Conservation (phyloP, 108 stramenopile genomes). For the Cyclostephanos invisitatus region DNA sequence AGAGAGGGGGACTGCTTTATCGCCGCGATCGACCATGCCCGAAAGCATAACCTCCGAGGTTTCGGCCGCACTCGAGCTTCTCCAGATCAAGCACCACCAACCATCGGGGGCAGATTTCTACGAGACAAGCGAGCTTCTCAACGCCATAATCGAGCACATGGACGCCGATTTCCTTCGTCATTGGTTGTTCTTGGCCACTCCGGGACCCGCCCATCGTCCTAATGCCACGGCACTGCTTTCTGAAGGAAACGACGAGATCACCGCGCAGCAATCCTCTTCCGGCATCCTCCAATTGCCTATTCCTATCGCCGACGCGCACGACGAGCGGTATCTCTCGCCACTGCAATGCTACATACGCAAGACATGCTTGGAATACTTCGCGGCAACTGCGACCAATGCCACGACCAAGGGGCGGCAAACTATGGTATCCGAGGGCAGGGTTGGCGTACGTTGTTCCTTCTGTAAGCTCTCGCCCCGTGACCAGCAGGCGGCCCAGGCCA, state of each 20-base stretch:
- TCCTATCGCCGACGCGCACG: constrained; percentile 31
- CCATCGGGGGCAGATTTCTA: background rate
- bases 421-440: constrained; percentile 27
- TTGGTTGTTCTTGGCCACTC: background rate
- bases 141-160: background rate
- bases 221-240: background rate
- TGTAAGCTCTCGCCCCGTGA: constrained; percentile 40
- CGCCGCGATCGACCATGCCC: background rate
- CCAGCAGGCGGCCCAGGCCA: constrained; percentile 26
- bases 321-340: constrained; percentile 65
- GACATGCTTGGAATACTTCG: constrained; percentile 62
- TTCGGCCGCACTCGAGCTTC: background rate
- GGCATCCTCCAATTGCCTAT: constrained; percentile 22
- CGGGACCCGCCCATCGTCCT: background rate
- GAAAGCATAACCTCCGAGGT: background rate
- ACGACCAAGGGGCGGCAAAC: constrained; percentile 32
- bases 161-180: background rate
- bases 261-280: background rate
- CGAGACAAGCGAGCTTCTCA: background rate
- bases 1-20: background rate
- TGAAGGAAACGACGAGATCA: background rate
- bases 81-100: background rate
- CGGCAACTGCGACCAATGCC: constrained; percentile 26
- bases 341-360: constrained; percentile 71
- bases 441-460: constrained; percentile 70